A percentile compares a stretch with the other conserved stretches of the same genome.
phyloP scores from a whole-genome alignment of 2,329 filamentous ascomycete species.

The Dissoconium aciculare region DNA sequence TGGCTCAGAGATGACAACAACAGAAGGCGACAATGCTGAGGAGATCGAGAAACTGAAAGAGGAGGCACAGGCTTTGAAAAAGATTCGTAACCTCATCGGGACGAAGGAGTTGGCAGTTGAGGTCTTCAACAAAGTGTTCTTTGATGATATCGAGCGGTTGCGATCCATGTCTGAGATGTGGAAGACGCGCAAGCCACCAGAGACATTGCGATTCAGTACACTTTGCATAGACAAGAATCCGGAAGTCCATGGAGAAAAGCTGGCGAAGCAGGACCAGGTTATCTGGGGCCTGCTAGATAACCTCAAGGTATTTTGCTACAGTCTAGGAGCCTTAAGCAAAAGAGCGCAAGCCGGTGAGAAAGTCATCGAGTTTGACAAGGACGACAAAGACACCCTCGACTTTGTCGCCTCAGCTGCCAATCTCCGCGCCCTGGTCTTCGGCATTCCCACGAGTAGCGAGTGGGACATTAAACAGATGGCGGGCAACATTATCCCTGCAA shows the following conservation, averaged over 20 bases:
- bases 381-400: constrained; percentile 85
- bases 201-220: constrained; percentile 53
- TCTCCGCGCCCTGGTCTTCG: constrained; percentile 75
- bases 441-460: constrained; percentile 72
- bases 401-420: constrained; percentile 89
- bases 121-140: constrained; percentile 88
- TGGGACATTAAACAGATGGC: constrained; percentile 99
- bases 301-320: constrained; percentile 72
- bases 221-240: constrained; percentile 22
- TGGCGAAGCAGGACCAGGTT: constrained; percentile 49
- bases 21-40: constrained; percentile 67
- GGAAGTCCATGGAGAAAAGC: constrained; percentile 29
- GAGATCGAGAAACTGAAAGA: constrained; percentile 80
- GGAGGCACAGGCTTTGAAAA: constrained; percentile 70
- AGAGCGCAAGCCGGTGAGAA: constrained; percentile 48
- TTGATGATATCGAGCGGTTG: constrained; percentile 66
- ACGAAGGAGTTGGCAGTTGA: constrained; percentile 60
- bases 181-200: constrained; percentile 64
- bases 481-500: constrained; percentile 96
- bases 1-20: constrained; percentile 61
- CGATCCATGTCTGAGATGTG: constrained; percentile 91
- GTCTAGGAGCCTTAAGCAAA: constrained; percentile 59
- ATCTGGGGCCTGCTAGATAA: constrained; percentile 76
- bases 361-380: constrained; percentile 83
- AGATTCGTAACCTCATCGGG: constrained; percentile 67